A percentile compares a stretch with the other conserved stretches of the same genome.
phyloP scores from a whole-genome alignment of 2,329 filamentous ascomycete genomes.

The Dothideomycetes sp. region DNA sequence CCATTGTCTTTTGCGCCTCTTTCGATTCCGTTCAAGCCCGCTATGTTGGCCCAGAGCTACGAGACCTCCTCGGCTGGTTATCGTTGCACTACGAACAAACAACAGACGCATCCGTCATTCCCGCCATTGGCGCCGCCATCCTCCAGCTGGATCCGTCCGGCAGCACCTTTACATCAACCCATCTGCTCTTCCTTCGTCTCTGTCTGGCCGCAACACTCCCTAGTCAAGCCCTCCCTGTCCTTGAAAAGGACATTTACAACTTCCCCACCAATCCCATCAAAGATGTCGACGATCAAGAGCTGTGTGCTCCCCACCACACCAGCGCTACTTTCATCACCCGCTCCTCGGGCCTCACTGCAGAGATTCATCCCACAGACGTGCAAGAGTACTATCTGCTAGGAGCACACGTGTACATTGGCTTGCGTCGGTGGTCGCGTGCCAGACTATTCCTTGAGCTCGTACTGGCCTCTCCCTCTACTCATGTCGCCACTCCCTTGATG shows the following conservation, averaged over 20 bases:
- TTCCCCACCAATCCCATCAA: conserved; percentile 37
- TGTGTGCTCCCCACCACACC: conserved; percentile 29
- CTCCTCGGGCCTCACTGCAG: conserved; percentile 45
- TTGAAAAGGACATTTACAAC: conserved; percentile 56
- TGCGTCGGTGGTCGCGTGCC: conserved; percentile 31
- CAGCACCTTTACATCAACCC: conserved; percentile 54
- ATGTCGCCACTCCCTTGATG: conserved; percentile 58
- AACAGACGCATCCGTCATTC: conserved; percentile 16
- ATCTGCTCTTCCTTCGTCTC: conserved; percentile 46
- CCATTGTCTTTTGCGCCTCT: conserved; percentile 34
- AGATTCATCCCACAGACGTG: conserved; percentile 42
- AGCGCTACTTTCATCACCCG: conserved; percentile 49
- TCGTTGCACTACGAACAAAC: conserved; percentile 8
- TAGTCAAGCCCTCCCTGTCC: conserved; percentile 45
- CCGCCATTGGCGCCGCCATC: conserved; percentile 41
- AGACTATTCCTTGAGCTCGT: conserved; percentile 35
- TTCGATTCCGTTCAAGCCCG: conserved; percentile 46
- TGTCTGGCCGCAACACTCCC: conserved; percentile 45
- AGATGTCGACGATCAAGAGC: conserved; percentile 26
- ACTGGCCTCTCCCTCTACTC: conserved; percentile 56
- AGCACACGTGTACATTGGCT: conserved; percentile 35
- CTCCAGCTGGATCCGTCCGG: conserved; percentile 55
- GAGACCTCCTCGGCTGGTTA: conserved; percentile 29
- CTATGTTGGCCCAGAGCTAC: conserved; percentile 40
- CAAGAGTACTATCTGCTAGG: conserved; percentile 43